Base-by-base conservation (phyloP, 495 filamentous ascomycete genomes). In the Penicillium coffeae region DNA sequence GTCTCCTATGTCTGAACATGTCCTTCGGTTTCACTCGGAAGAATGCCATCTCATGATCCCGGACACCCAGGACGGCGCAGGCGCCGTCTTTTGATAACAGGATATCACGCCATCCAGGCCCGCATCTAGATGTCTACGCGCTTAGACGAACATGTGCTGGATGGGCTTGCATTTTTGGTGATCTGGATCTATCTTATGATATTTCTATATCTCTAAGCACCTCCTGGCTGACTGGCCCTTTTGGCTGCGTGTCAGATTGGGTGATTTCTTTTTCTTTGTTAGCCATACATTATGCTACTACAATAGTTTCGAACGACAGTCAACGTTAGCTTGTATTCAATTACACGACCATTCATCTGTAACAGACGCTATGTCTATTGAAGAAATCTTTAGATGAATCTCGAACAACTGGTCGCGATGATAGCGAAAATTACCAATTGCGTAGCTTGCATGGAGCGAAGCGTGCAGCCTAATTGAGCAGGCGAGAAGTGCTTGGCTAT, bases 11-110 rank as follows among this genome's bases (percentile, higher is more conserved):
- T 43, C 15, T 21, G 42, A 45, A 30, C 18, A n/a, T 18, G 27
- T 19, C 19, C n/a, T 40, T 18, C 19, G 8, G 13, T 20, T 20
- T 20, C 38, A 7, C 38, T 19, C 5, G 16, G 16, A 40, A 19
- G 16, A 7, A 19, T 19, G 18, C 18, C 18, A 8, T 37, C 21
- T 10, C n/a, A 18, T 32, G 13, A 30, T 43, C 41, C 3, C n/a
- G 33, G 36, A 39, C 40, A 35, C 40, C 10, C 18, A 27, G 12
- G 21, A 52, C 49, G 56, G 52, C 49, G 50, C 53, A 50, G 56
- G 56, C 56, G 56, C 56, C 52, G 42, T 56, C 46, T 44, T 21
- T 30, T 36, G 38, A 45, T 45, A 36, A 37, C 45, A 45, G 54
- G 21, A 55, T 45, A 14, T n/a, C 35, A 14, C 35, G 4, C 35